Base-by-base conservation (phyloP, 2,329 filamentous ascomycete genomes). In the Lecanicillium sp. region DNA sequence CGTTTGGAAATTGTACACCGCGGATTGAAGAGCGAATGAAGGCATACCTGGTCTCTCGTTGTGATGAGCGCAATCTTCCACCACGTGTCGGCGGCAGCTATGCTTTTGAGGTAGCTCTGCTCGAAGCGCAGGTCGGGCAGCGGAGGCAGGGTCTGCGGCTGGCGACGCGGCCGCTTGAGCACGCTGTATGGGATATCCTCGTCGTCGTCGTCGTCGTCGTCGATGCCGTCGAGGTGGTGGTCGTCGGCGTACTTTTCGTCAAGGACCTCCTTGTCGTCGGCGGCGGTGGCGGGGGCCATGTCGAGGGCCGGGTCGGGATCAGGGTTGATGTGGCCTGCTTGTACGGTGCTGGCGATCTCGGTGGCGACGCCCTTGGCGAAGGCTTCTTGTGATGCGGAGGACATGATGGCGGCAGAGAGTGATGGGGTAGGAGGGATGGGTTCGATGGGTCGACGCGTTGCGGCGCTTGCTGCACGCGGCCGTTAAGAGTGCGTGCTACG, bases 21-120 rank as follows among this genome's bases (percentile, higher is more conserved):
- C 8, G 17, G 9, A 52, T 29, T 11, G 20, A 14, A 46, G 3
- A 21, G 35, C 15, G 21, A 12, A 9, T n/a, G 24, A 29, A 7
- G 39, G 57, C 66, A 42, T 71, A 93, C 86, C 79, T 96, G 93
- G 67, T 98, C 93, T 60, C 88, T 77, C 29, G 87, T 66, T 15
- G 93, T 98, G 56, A 98, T 91, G 71, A 85, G 86, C 7, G 79
- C 76, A 26, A 98, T 79, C 63, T 81, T 81, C 71, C 86, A 84
- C 82, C 84, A 90, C 20, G 81, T 83, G 55, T 93, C 80, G 29
- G 90, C 89, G 48, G 81, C 75, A 55, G 84, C 79, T 57, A 98
- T 86, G 69, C 90, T 95, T 58, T 87, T 85, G 48, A 98, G 78
- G 67, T 98, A 98, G 74, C 90, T 96, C 77, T 98, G 93, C 71